These are phyloP conservation scores for Cytauxzoon felis DNA, from an alignment of 169 alveolate genomes.

Conservation along the genomic window DNA sequence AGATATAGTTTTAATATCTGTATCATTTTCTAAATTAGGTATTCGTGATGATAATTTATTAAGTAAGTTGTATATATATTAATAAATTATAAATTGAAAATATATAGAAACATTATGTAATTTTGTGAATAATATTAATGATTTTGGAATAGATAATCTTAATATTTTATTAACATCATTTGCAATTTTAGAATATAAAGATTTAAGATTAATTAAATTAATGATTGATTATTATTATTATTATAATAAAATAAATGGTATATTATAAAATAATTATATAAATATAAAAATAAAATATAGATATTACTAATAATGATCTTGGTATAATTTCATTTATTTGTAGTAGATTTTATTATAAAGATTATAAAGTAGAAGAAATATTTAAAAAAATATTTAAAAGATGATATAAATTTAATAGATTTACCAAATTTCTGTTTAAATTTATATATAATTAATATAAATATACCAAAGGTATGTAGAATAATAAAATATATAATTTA, in stretches of 20 bases:
- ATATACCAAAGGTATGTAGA: slow-evolving; percentile 3
- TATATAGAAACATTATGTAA: slow-evolving; percentile 22
- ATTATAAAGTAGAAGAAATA: slow-evolving; percentile 13
- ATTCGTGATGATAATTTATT: neutral
- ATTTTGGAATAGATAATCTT: slow-evolving; percentile 27
- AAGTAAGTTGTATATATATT: neutral
- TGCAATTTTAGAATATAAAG: slow-evolving; percentile 14
- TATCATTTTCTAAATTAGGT: slow-evolving; percentile 56
- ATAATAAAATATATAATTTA: neutral
- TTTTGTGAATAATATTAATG: slow-evolving; percentile 7
- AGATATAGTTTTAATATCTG: slow-evolving; percentile 31
- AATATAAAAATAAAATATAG: neutral
- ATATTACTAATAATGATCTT: slow-evolving; percentile 22
- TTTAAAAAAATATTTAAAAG: slow-evolving; percentile 15
- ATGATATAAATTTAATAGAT: neutral
- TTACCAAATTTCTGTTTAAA: slow-evolving; percentile 25
- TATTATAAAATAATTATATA: too few relatives aligned
- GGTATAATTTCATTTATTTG: slow-evolving; percentile 49
- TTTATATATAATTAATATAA: slow-evolving; percentile 27
- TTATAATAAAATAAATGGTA: neutral
- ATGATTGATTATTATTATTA: slow-evolving; percentile 13
- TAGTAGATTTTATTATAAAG: slow-evolving; percentile 6
- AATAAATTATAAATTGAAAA: neutral
- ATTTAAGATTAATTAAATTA: slow-evolving; percentile 8
- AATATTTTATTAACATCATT: slow-evolving; percentile 39